phyloP scores from a whole-genome alignment of 225 moss, liverwort and hornwort species.

The Physcomitrium patens region DNA sequence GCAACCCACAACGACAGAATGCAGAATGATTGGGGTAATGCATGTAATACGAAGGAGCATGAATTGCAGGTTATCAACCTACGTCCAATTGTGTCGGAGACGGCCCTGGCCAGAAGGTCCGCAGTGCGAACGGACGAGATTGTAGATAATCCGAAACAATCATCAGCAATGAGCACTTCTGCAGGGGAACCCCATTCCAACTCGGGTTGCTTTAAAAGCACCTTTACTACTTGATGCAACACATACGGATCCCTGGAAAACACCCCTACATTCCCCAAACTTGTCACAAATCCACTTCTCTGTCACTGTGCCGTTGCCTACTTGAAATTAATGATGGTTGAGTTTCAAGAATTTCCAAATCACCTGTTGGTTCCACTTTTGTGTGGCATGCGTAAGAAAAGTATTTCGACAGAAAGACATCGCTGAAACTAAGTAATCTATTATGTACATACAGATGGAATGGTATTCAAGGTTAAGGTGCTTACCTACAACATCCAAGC shows the following conservation, averaged over 20 bases:
- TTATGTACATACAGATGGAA: neutral
- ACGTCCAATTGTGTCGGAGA: constrained; percentile 77
- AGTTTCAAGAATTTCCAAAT: too few species aligned
- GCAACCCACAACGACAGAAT: neutral
- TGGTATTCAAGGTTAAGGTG: constrained; percentile 16
- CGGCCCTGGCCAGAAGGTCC: constrained; percentile 71
- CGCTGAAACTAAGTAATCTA: neutral
- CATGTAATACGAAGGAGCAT: constrained; percentile 11
- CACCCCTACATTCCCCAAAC: constrained; percentile 56
- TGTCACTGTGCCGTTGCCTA: neutral
- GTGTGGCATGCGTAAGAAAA: too few species aligned
- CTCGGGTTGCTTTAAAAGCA: constrained; percentile 68
- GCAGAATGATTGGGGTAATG: neutral
- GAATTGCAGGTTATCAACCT: constrained; percentile 54
- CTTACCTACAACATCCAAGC: constrained; percentile 54
- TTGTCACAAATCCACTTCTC: neutral
- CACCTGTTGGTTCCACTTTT: too few species aligned
- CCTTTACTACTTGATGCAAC: constrained; percentile 67
- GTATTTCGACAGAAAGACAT: neutral
- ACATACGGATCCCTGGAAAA: constrained; percentile 65
- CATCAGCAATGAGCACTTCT: constrained; percentile 79
- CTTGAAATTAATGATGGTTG: too few species aligned
- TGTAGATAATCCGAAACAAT: constrained; percentile 78
- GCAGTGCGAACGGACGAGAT: constrained; percentile 74
- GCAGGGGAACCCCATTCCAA: constrained; percentile 61